Evolutionary conservation across 139 green algal genomes (phyloP), one percentile per base, ranked within the genome.

Genomic region (Chlorella sp.): DNA sequence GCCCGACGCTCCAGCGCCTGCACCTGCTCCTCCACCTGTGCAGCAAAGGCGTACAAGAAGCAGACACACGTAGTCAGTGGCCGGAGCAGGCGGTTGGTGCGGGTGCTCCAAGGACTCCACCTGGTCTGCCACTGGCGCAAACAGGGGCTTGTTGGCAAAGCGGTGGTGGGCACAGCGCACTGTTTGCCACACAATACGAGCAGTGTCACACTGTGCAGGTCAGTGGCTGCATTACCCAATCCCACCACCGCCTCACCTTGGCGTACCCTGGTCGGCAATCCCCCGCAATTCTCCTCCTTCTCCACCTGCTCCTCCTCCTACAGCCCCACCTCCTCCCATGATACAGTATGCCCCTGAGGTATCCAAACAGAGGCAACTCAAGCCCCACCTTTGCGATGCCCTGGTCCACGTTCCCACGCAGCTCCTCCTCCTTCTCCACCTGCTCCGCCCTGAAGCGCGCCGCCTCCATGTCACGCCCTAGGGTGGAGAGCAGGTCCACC

Each of bases 351-450:
- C 42, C 42, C 42, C 17, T 10, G 42, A 55, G 10, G 10, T 10
- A 17, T 17, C 42, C 42, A 55, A 55, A 24, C 17, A 55, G 17
- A 24, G 42, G 42, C 42, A 55, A 55, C n/a, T n/a, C 49, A 59
- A 59, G 4, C 20, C 65, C 14, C 23, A 61, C 65, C 65, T 61
- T 71, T 61, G 24, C 35, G 24, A 71, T 10, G 17, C 35, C 65
- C 22, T 5, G 22, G 4, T 61, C 32, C 35, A 51, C 65, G 20
- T 34, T 65, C 29, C 65, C 68, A 5, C 3, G 5, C 68, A 73
- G 26, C 26, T 76, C 71, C 27, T 70, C 20, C 23, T 5, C 42
- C 62, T 76, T 76, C 62, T 63, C 36, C 22, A n/a, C 71, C 35
- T 71, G 17, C 36, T 76, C 71, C 29, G 35, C 36, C n/a, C 34